Conservation (phyloP, 257 asterid species). For the Penstemon newberryi region DNA sequence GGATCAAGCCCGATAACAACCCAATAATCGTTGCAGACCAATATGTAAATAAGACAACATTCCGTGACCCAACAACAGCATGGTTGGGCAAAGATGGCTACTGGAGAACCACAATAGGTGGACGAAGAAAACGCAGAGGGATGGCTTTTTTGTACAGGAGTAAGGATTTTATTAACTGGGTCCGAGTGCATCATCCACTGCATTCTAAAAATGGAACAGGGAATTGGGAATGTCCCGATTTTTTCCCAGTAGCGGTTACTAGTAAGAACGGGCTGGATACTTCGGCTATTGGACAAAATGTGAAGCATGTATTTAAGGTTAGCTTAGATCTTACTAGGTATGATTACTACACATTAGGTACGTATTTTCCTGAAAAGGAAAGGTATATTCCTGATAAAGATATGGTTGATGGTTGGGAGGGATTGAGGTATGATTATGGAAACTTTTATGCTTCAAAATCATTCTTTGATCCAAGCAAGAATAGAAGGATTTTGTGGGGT, state of each 20-base stretch:
- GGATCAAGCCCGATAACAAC: slow-evolving; percentile 67
- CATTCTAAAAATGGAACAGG: slow-evolving; percentile 47
- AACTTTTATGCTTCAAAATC: slow-evolving; percentile 80
- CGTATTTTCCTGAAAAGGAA: slow-evolving; percentile 38
- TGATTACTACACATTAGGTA: slow-evolving; percentile 65
- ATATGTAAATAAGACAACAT: slow-evolving; percentile 37
- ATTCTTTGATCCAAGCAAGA: slow-evolving; percentile 55
- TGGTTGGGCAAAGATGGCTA: slow-evolving; percentile 62
- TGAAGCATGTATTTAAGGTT: slow-evolving; percentile 63
- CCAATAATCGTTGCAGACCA: slow-evolving; percentile 50
- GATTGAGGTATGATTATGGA: slow-evolving; percentile 69
- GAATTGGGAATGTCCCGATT: slow-evolving; percentile 82
- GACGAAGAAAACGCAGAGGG: slow-evolving; percentile 46
- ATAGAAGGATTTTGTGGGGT: slow-evolving; percentile 69
- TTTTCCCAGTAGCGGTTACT: slow-evolving; percentile 49
- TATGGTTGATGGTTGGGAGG: slow-evolving; percentile 52
- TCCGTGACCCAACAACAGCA: slow-evolving; percentile 83
- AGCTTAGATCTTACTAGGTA: slow-evolving; percentile 54
- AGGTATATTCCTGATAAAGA: slow-evolving; percentile 45
- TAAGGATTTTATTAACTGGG: slow-evolving; percentile 56
- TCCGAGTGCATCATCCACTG: slow-evolving; percentile 45
- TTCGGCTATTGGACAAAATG: slow-evolving; percentile 36
- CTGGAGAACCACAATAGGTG: slow-evolving; percentile 56
- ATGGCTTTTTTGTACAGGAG: slow-evolving; percentile 54
- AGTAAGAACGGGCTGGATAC: slow-evolving; percentile 50